These are phyloP conservation scores for Neoarthrinium moseri DNA, from an alignment of 2,329 filamentous ascomycete genomes.

Conservation along the genomic window DNA sequence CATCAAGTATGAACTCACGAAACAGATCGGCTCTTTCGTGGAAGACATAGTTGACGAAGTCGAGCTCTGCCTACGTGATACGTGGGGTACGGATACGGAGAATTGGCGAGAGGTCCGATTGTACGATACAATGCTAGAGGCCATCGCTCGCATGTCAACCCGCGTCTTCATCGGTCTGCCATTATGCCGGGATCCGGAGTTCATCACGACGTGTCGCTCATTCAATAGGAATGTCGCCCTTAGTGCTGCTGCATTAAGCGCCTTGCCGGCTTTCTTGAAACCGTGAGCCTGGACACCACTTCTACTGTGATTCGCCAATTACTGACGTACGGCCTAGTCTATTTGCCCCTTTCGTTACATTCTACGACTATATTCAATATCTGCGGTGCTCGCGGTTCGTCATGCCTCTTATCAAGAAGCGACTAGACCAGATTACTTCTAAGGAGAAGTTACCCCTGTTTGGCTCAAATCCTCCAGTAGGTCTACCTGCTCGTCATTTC, in stretches of 20 bases:
- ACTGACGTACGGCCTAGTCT: conserved; percentile 17
- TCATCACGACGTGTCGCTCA: conserved; percentile 26
- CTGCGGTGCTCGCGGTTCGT: conserved; percentile 27
- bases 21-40: conserved; percentile 24
- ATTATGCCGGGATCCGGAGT: conserved; percentile 25
- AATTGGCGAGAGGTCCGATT: conserved; percentile 30
- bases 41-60: conserved; percentile 31
- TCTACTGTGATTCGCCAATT: background rate
- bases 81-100: conserved; percentile 27
- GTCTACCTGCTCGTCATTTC: background rate
- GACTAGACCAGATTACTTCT: conserved; percentile 20
- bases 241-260: conserved; percentile 25
- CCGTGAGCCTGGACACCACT: conserved; percentile 20
- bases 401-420: conserved; percentile 30
- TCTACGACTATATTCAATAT: conserved; percentile 30
- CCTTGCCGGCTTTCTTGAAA: conserved; percentile 27
- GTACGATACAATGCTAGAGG: conserved; percentile 29
- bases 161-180: conserved; percentile 29
- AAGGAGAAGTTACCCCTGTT: conserved; percentile 20
- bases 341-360: conserved; percentile 25
- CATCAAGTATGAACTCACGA: conserved; percentile 30
- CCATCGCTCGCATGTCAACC: conserved; percentile 28
- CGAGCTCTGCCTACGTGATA: conserved; percentile 21
- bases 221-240: conserved; percentile 30
- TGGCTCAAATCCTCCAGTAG: conserved; percentile 17